A percentile compares a stretch with the other conserved stretches of the same genome.
These are phyloP conservation scores for Sugiyamaella mastotermitis DNA, from an alignment of 805 yeast species.

Conservation along the genomic window DNA sequence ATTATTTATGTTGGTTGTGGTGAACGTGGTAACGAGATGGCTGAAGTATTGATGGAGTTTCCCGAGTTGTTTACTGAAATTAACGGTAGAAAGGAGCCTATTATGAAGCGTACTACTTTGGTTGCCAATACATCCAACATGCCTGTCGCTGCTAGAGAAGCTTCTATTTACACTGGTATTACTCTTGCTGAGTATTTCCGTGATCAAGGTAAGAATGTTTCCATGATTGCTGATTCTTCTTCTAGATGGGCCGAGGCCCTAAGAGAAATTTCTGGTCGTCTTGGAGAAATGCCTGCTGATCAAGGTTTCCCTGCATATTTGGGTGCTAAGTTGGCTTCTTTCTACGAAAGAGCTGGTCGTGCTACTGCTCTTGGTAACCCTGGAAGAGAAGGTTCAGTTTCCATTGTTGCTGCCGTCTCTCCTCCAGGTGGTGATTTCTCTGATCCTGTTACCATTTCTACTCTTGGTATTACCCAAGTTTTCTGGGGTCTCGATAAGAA, in stretches of 20 bases:
- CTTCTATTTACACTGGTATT: constrained; percentile 98
- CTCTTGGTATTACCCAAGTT: constrained; percentile 99
- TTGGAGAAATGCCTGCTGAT: constrained; percentile 99
- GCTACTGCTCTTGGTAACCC: constrained; percentile 95
- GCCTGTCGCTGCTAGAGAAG: constrained; percentile 99
- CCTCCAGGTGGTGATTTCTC: constrained; percentile 99
- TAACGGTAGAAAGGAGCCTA: constrained; percentile 92
- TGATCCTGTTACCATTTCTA: constrained; percentile 97
- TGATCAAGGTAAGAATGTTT: constrained; percentile 98
- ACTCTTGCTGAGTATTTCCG: constrained; percentile 98
- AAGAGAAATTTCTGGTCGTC: constrained; percentile 99
- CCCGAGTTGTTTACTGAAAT: constrained; percentile 93
- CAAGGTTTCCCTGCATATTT: constrained; percentile 99
- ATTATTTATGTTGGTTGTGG: constrained; percentile 96
- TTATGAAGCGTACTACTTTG: constrained; percentile 98
- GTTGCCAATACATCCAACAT: constrained; percentile 98
- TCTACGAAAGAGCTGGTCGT: constrained; percentile 99
- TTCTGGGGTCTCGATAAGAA: constrained; percentile 99
- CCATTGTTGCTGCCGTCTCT: constrained; percentile 99
- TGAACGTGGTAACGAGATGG: constrained; percentile 99
- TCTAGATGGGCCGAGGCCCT: constrained; percentile 99
- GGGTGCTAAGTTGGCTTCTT: constrained; percentile 98
- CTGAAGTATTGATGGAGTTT: constrained; percentile 98
- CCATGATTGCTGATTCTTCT: constrained; percentile 99
- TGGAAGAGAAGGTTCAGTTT: constrained; percentile 92